Conservation (phyloP, 2,329 filamentous ascomycete species). For the Ramularia endophylla region DNA sequence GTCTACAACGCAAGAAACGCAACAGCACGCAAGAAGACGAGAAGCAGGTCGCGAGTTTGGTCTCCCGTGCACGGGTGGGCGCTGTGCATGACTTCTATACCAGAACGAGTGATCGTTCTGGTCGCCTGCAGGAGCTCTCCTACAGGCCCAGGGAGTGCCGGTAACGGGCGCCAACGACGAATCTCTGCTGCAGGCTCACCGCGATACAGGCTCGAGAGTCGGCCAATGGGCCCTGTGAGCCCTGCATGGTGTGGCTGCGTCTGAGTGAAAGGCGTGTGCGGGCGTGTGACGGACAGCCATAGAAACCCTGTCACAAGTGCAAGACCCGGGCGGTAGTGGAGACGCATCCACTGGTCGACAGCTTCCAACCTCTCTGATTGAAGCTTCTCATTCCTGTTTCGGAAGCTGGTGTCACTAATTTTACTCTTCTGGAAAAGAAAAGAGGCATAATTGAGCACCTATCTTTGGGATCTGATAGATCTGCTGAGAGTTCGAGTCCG, state of each 20-base stretch:
- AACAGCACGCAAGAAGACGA: constrained; percentile 14
- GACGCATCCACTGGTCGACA: neutral
- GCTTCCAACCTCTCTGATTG: neutral
- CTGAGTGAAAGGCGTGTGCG: too few species aligned
- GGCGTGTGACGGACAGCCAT: too few species aligned
- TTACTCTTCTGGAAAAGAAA: constrained; percentile 5
- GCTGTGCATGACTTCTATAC: constrained; percentile 40
- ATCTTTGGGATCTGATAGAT: constrained; percentile 9
- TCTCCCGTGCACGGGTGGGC: constrained; percentile 37
- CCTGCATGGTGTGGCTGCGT: too few species aligned
- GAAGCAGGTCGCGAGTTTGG: constrained; percentile 32
- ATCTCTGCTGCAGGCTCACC: too few species aligned
- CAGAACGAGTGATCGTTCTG: constrained; percentile 22
- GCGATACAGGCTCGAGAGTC: too few species aligned
- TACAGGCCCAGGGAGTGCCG: constrained; percentile 18
- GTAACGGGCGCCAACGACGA: constrained; percentile 23
- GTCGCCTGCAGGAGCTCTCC: constrained; percentile 22
- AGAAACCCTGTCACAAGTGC: too few species aligned
- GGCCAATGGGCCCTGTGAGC: too few species aligned
- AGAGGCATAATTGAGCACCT: constrained; percentile 11
- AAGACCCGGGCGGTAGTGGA: neutral
- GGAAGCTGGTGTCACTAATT: constrained; percentile 3
- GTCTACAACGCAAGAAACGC: constrained; percentile 13
- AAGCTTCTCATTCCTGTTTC: neutral
- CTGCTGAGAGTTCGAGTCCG: too few species aligned